phyloP scores from a whole-genome alignment of 768 basidiomycete genomes.

The Symmetrospora coprosmae region DNA sequence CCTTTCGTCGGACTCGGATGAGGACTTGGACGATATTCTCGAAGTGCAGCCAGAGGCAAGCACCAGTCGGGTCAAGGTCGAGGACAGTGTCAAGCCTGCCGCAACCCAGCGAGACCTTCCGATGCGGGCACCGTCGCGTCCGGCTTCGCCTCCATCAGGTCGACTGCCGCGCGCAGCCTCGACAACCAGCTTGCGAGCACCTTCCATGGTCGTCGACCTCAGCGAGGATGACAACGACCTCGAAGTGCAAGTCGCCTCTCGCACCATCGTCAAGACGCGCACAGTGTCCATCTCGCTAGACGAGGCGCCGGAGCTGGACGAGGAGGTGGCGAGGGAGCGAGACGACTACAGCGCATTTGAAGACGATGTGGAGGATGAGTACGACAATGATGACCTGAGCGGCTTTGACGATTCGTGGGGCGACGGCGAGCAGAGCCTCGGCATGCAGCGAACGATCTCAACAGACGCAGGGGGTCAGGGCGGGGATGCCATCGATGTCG shows the following conservation, averaged over 20 bases:
- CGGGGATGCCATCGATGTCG: no score
- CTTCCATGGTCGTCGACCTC: no score
- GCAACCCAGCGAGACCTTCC: background rate
- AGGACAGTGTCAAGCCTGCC: background rate
- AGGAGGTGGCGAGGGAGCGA: background rate
- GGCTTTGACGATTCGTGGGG: no score
- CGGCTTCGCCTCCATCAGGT: background rate
- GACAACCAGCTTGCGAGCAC: no score
- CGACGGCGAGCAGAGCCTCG: no score
- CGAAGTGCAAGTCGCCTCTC: no score
- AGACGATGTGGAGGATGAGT: background rate
- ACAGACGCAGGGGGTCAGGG: no score
- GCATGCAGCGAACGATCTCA: no score
- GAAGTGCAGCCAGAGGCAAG: background rate
- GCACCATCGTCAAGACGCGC: no score
- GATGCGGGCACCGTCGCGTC: no score
- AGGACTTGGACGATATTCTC: slow-evolving; percentile 23
- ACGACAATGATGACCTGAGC: background rate
- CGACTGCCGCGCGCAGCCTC: background rate
- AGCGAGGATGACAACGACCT: no score
- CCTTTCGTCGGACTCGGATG: slow-evolving; percentile 12
- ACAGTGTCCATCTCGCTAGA: no score
- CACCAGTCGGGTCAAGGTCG: background rate
- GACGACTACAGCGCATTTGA: background rate
- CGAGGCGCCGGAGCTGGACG: background rate